Evolutionary conservation across 2,329 filamentous ascomycete species (phyloP), one percentile per base, ranked within the genome.

Genomic region (Colletotrichum musae): DNA sequence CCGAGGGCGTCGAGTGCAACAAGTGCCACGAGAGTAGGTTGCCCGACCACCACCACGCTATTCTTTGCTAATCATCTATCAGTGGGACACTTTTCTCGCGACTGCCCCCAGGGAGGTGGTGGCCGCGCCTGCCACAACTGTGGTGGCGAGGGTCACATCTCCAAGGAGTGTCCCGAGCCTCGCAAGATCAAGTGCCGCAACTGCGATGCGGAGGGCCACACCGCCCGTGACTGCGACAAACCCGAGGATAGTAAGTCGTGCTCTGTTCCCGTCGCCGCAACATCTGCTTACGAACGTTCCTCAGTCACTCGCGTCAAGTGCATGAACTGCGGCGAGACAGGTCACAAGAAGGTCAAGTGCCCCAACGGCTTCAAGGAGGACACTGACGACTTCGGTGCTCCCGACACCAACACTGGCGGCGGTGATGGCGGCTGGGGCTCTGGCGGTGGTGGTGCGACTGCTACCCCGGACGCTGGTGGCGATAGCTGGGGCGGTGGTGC

Each of bases 21-120:
- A 91, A 89, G 77, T 92, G 90, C 75, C 83, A 84, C 48, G 83
- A 90, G 79, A 88, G 88, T 90, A 80, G 77, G 85, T 79, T 9
- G 3, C n/a, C 3, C 12, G 4, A 36, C 4, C 16, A 24, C 16
- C 48, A 9, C 4, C 4, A 41, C 12, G 4, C 13, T 39, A 3
- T 18, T 6, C 32, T 58, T 47, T 72, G 21, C 60, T 28, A 43
- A 50, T n/a, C 3, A 7, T 39, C 3, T 10, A 13, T 18, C 64
- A 91, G 85, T 80, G 64, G 90, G 91, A 3, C 91, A 93, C 74
- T 89, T 89, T 74, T 84, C 86, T 41, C 84, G 84, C 48, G 90
- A 98, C 74, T 93, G 91, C 75, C 89, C 91, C 32, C 82, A 89
- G 77, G 89, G 87, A 16, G 85, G 85, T 65, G 82, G 85, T 76